These are phyloP conservation scores for Acacia crassicarpa DNA, from an alignment of 306 rosid genomes.

Conservation along the genomic window DNA sequence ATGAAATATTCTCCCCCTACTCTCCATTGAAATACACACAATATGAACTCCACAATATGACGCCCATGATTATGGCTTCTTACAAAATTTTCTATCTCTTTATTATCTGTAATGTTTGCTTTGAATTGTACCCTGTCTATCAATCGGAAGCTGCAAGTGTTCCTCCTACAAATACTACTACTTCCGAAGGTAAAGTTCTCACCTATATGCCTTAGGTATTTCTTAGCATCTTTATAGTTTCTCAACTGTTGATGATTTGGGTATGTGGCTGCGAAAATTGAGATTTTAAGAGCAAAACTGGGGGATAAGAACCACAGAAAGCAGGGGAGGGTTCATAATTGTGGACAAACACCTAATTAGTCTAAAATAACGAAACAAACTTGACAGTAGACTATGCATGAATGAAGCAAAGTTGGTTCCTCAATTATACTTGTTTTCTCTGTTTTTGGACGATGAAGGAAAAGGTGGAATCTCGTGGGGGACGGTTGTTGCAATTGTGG, in stretches of 20 bases:
- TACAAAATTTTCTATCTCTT: not conserved
- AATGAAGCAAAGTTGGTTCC: not conserved
- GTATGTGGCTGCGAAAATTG: not conserved
- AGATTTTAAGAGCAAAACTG: not conserved
- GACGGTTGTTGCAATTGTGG: conserved; percentile 7
- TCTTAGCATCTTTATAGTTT: not conserved
- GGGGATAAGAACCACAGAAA: no score
- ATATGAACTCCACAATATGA: no score
- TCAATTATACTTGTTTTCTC: not conserved
- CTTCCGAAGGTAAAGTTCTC: not conserved
- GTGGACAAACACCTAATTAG: no score
- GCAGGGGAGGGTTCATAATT: not conserved
- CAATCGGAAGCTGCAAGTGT: not conserved
- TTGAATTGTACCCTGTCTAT: conserved; percentile 34
- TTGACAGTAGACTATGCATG: not conserved
- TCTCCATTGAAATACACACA: not conserved
- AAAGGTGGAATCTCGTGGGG: no score
- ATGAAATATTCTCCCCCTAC: not conserved
- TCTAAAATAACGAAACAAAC: not conserved
- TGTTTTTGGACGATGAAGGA: not conserved
- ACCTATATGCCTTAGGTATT: not conserved
- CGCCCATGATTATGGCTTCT: not conserved
- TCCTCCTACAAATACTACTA: not conserved
- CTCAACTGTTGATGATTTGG: not conserved
- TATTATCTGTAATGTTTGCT: conserved; percentile 25